phyloP scores from a whole-genome alignment of 2,329 filamentous ascomycete genomes.

The Fusarium irregulare region DNA sequence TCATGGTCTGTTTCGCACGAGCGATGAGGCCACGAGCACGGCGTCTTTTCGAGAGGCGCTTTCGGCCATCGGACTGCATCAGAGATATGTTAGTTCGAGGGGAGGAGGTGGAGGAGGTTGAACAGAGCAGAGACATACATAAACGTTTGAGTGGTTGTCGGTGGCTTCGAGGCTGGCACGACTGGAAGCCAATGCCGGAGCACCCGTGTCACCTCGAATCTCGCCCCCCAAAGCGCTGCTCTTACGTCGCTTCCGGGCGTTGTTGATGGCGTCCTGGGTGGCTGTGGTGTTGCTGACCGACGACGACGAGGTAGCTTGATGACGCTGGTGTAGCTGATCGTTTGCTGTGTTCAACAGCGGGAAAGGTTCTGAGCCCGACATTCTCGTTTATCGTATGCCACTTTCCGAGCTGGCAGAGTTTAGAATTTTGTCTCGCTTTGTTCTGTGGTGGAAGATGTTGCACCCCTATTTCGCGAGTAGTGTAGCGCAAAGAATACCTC shows the following conservation, averaged over 20 bases:
- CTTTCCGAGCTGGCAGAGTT: neutral
- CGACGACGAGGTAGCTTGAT: slow-evolving; percentile 41
- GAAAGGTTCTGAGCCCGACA: slow-evolving; percentile 65
- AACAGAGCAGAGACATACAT: slow-evolving; percentile 24
- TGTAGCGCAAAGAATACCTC: neutral
- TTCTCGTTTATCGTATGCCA: slow-evolving; percentile 35
- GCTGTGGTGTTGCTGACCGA: slow-evolving; percentile 37
- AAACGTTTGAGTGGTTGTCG: slow-evolving; percentile 30
- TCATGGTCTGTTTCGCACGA: slow-evolving; percentile 64
- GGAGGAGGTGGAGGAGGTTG: neutral
- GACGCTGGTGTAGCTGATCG: slow-evolving; percentile 59
- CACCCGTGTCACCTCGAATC: slow-evolving; percentile 66
- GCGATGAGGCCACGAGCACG: slow-evolving; percentile 63
- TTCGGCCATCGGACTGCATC: slow-evolving; percentile 47
- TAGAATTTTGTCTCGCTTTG: neutral
- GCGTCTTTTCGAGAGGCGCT: slow-evolving; percentile 64
- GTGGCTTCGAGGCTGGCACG: slow-evolving; percentile 57
- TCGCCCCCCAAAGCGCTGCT: slow-evolving; percentile 66
- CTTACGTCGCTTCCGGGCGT: slow-evolving; percentile 63
- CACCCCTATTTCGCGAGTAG: slow-evolving; percentile 31
- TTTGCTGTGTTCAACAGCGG: slow-evolving; percentile 64
- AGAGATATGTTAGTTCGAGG: slow-evolving; percentile 18
- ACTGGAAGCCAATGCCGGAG: slow-evolving; percentile 65
- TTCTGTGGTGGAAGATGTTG: slow-evolving; percentile 10
- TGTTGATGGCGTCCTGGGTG: slow-evolving; percentile 49